A percentile compares a stretch with the other conserved stretches of the same genome.
Evolutionary conservation across 768 basidiomycete species (phyloP).

Genomic region (Antrodiella citrinella): DNA sequence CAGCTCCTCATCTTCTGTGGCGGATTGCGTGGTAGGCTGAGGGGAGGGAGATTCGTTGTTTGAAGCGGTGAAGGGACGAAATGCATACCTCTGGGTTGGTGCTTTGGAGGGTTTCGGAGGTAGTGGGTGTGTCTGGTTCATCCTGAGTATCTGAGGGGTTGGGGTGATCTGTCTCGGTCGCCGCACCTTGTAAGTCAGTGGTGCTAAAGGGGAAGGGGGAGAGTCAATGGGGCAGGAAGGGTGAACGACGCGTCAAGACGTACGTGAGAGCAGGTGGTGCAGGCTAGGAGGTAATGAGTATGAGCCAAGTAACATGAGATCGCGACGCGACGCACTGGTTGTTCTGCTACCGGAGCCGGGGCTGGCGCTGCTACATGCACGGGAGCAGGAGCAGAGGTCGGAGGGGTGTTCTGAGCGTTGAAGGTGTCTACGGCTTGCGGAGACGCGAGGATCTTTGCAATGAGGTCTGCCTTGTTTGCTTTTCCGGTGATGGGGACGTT

Average conservation of each 20-base stretch:
- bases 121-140: no score
- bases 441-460: slow-evolving; percentile 49
- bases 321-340: slow-evolving; percentile 6
- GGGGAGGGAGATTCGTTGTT: background rate
- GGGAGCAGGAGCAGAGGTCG: no score
- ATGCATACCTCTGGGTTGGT: no score
- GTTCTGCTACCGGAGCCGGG: background rate
- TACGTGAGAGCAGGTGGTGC: background rate
- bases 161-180: no score
- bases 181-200: no score
- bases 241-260: no score
- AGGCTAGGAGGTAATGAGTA: background rate
- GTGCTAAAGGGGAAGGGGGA: background rate
- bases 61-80: slow-evolving; percentile 2
- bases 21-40: no score
- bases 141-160: no score
- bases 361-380: background rate
- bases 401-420: slow-evolving; percentile 20
- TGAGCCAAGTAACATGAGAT: background rate
- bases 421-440: slow-evolving; percentile 44
- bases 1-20: slow-evolving; percentile 37
- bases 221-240: background rate
- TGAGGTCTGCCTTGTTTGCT: slow-evolving; percentile 60
- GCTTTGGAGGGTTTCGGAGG: no score
- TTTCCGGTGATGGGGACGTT: slow-evolving; percentile 40